phyloP scores from a whole-genome alignment of 495 filamentous ascomycete genomes.

The Aspergillus ostianus region DNA sequence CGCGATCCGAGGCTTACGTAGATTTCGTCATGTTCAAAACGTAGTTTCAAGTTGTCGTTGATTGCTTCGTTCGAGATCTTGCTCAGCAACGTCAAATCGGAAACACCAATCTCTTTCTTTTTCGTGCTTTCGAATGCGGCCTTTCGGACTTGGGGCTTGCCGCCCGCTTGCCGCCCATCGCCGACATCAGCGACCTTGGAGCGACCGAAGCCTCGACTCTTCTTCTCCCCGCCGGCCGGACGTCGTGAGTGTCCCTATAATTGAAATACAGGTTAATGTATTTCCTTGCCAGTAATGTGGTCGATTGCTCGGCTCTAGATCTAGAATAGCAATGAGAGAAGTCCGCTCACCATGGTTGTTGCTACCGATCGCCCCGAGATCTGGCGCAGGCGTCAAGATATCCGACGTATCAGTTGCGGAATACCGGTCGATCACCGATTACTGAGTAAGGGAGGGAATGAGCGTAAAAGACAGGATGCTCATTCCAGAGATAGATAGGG shows the following conservation, averaged over 20 bases:
- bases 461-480: slow-evolving; percentile 14
- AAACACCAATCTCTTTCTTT: slow-evolving; percentile 99
- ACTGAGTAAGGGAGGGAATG: slow-evolving; percentile 15
- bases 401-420: slow-evolving; percentile 29
- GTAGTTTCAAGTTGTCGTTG: slow-evolving; percentile 97
- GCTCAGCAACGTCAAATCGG: slow-evolving; percentile 94
- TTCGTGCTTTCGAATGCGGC: slow-evolving; percentile 92
- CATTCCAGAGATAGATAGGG: slow-evolving; percentile 13
- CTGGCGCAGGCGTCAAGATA: slow-evolving; percentile 35
- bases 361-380: slow-evolving; percentile 29
- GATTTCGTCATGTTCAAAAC: slow-evolving; percentile 94
- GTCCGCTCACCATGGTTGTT: slow-evolving; percentile 35
- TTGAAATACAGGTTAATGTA: slow-evolving; percentile 12
- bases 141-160: slow-evolving; percentile 80
- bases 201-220: slow-evolving; percentile 47
- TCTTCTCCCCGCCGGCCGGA: slow-evolving; percentile 48
- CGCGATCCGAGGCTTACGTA: slow-evolving; percentile 61
- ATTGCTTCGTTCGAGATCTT: slow-evolving; percentile 99
- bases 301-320: not conserved
- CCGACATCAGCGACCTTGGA: slow-evolving; percentile 47
- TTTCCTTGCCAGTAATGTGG: slow-evolving; percentile 6
- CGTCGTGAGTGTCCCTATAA: slow-evolving; percentile 49
- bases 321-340: not conserved
- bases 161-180: slow-evolving; percentile 45
- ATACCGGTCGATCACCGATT: slow-evolving; percentile 14